Conservation (phyloP, 352 stramenopile genomes). For the Phytophthora multivora region DNA sequence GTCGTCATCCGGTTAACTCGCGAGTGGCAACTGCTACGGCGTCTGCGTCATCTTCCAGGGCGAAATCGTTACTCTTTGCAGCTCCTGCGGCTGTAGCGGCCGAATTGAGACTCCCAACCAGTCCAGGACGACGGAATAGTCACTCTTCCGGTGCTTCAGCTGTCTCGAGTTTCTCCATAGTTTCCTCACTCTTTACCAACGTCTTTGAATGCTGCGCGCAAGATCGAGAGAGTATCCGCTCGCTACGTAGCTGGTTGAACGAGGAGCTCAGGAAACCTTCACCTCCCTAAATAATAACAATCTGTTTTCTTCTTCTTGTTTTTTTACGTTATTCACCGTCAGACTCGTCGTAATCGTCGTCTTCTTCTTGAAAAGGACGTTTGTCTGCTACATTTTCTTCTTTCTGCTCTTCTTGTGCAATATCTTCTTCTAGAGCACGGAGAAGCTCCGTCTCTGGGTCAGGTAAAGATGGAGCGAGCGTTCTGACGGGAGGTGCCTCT, state of each 20-base stretch:
- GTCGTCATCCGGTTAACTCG: conserved; percentile 29
- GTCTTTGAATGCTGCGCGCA: conserved; percentile 54
- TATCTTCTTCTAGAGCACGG: conserved; percentile 42
- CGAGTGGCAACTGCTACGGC: conserved; percentile 4
- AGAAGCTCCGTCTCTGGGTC: conserved; percentile 41
- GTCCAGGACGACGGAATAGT: conserved; percentile 4
- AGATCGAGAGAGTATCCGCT: conserved; percentile 46
- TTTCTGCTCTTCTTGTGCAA: conserved; percentile 29
- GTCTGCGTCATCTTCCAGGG: conserved; percentile 11
- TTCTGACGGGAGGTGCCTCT: background rate
- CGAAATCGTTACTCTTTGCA: conserved; percentile 6
- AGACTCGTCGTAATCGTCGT: conserved; percentile 44
- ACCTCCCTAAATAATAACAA: background rate
- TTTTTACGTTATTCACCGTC: conserved; percentile 27
- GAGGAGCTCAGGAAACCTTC: conserved; percentile 50
- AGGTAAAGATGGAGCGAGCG: background rate
- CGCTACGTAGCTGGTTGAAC: conserved; percentile 44
- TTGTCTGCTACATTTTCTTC: conserved; percentile 10
- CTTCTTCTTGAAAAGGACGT: conserved; percentile 18
- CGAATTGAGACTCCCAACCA: background rate
- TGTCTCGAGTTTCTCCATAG: conserved; percentile 9
- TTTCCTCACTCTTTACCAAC: conserved; percentile 45
- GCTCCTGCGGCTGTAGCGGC: conserved; percentile 7
- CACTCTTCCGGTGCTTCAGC: background rate
- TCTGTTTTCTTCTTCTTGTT: background rate